Conservation (phyloP, 306 rosid genomes). For the Luffa aegyptiaca region DNA sequence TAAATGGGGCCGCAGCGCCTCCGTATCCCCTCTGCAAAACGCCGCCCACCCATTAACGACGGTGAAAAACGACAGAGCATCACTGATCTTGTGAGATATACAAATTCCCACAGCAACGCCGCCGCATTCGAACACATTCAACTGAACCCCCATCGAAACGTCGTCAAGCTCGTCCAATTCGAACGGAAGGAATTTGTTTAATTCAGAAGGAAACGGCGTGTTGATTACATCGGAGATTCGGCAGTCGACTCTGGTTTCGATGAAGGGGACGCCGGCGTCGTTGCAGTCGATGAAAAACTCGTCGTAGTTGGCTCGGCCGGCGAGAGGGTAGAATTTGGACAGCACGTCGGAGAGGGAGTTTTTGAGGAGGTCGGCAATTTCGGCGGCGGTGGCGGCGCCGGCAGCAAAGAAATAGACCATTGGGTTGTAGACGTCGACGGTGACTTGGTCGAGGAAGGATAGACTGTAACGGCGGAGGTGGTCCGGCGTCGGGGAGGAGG, state of each 20-base stretch:
- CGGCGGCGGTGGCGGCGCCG: background rate
- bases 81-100: slow-evolving; percentile 44
- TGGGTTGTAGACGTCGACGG: slow-evolving; percentile 13
- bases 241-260: slow-evolving; percentile 23
- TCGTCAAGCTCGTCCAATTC: slow-evolving; percentile 25
- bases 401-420: slow-evolving; percentile 8
- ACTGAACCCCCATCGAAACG: slow-evolving; percentile 33
- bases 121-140: slow-evolving; percentile 40
- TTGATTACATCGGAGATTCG: slow-evolving; percentile 19
- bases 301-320: slow-evolving; percentile 10
- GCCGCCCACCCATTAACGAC: slow-evolving; percentile 39
- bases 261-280: slow-evolving; percentile 15
- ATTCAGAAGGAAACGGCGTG: slow-evolving; percentile 25
- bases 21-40: slow-evolving; percentile 11
- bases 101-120: slow-evolving; percentile 40
- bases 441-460: slow-evolving; percentile 22
- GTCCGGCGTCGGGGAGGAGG: slow-evolving; percentile 23
- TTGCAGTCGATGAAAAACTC: slow-evolving; percentile 20
- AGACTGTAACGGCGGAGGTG: slow-evolving; percentile 14
- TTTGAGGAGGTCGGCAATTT: slow-evolving; percentile 1
- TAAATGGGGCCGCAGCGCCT: slow-evolving; percentile 17
- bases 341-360: slow-evolving; percentile 15
- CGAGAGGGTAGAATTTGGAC: slow-evolving; percentile 23
- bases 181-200: slow-evolving; percentile 37
- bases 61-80: slow-evolving; percentile 29